Evolutionary conservation across 2,329 filamentous ascomycete species (phyloP).

Genomic region (Elsinoe ampelina): DNA sequence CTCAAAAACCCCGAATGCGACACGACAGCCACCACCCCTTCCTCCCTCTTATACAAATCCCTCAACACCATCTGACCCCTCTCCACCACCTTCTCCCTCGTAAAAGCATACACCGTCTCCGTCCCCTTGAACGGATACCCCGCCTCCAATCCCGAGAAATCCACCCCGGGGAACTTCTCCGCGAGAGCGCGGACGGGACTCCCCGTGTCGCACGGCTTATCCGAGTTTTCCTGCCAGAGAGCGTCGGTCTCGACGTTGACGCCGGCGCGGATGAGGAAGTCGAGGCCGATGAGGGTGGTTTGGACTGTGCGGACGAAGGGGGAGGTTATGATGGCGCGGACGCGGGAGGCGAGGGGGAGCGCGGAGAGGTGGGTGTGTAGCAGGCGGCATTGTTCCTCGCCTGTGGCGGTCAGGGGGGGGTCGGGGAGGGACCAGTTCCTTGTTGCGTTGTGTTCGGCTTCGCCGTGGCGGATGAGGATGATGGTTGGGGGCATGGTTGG

Average conservation of each 20-base stretch:
- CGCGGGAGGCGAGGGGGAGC: constrained; percentile 32
- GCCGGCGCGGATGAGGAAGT: constrained; percentile 48
- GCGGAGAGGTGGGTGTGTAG: constrained; percentile 30
- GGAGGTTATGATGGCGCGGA: constrained; percentile 51
- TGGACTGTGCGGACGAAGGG: constrained; percentile 58
- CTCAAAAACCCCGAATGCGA: constrained; percentile 56
- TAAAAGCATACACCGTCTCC: constrained; percentile 47
- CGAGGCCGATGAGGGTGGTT: constrained; percentile 50
- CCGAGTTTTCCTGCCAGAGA: constrained; percentile 51
- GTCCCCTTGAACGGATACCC: constrained; percentile 51
- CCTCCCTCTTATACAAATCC: constrained; percentile 44
- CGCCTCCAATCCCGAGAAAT: constrained; percentile 50
- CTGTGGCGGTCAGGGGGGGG: constrained; percentile 34
- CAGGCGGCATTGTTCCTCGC: constrained; percentile 33
- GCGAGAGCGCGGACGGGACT: constrained; percentile 37
- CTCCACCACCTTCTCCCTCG: constrained; percentile 42
- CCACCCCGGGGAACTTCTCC: constrained; percentile 45
- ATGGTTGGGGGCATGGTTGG: constrained; percentile 35
- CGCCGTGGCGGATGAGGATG: constrained; percentile 37
- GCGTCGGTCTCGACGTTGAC: constrained; percentile 50
- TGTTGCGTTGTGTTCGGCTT: constrained; percentile 13
- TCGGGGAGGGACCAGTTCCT: constrained; percentile 34
- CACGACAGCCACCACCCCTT: constrained; percentile 56
- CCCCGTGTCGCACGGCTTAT: constrained; percentile 53
- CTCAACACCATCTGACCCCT: constrained; percentile 46